A percentile compares a stretch with the other conserved stretches of the same genome.
Evolutionary conservation across 495 filamentous ascomycete genomes (phyloP).

Genomic region (Penicillium cataractarum): DNA sequence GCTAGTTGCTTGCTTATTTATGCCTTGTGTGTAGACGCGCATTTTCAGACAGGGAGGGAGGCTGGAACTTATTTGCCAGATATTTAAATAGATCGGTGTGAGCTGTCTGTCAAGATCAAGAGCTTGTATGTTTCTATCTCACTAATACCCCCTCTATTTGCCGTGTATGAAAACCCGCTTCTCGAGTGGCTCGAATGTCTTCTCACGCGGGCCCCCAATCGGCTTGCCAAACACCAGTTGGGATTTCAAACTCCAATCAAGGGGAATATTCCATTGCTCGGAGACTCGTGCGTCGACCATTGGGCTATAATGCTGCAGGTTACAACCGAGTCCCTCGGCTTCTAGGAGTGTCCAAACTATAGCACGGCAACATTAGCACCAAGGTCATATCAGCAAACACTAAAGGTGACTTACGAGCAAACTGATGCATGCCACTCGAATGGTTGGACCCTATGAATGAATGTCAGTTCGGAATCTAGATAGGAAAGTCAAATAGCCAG

Average conservation of each 20-base stretch:
- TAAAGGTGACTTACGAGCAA: conserved; percentile 32
- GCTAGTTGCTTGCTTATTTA: too few species aligned
- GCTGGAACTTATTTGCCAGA: too few species aligned
- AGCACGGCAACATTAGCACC: neutral
- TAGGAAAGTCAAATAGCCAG: neutral
- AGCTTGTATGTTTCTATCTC: too few species aligned
- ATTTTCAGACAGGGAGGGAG: too few species aligned
- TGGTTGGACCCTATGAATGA: conserved; percentile 56
- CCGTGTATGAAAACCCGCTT: conserved; percentile 22
- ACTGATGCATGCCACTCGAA: conserved; percentile 69
- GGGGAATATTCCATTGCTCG: conserved; percentile 59
- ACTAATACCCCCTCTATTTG: conserved; percentile 10
- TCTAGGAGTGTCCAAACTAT: conserved; percentile 67
- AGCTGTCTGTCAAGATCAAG: too few species aligned
- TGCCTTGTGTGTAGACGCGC: too few species aligned
- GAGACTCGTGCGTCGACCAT: conserved; percentile 61
- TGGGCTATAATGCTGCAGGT: conserved; percentile 73
- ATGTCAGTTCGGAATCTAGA: too few species aligned
- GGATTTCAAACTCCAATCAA: conserved; percentile 61
- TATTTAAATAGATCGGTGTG: too few species aligned
- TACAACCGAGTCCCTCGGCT: conserved; percentile 70
- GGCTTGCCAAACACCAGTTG: conserved; percentile 67
- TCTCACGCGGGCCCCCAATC: conserved; percentile 30
- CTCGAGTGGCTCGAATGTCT: conserved; percentile 23
- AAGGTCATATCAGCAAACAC: neutral